Evolutionary conservation across 2,329 filamentous ascomycete species (phyloP).

Genomic region (Pyrenophora seminiperda): DNA sequence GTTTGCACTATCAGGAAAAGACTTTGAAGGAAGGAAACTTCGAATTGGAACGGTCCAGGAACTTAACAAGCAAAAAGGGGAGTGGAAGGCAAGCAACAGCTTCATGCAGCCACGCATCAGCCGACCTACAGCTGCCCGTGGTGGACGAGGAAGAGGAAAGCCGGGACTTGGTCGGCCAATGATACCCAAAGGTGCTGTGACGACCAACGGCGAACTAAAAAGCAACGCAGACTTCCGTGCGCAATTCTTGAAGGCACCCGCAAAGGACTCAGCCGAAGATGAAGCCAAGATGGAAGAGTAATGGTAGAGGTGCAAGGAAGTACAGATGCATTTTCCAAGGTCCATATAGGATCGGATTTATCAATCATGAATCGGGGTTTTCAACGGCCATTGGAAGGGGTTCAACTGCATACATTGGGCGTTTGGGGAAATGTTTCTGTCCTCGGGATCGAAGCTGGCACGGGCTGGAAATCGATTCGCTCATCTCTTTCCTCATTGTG

Average conservation of each 20-base stretch:
- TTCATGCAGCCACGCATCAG: slow-evolving; percentile 37
- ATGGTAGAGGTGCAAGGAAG: slow-evolving; percentile 24
- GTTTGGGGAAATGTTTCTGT: slow-evolving; percentile 1
- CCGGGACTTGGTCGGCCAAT: slow-evolving; percentile 38
- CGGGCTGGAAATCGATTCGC: not conserved
- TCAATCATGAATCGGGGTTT: not conserved
- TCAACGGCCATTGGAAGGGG: not conserved
- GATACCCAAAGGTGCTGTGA: slow-evolving; percentile 20
- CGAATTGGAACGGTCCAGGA: slow-evolving; percentile 59
- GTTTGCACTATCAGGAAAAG: slow-evolving; percentile 49
- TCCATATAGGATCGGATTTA: slow-evolving; percentile 14
- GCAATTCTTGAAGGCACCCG: slow-evolving; percentile 54
- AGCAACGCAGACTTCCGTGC: slow-evolving; percentile 64
- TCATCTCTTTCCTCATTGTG: not conserved
- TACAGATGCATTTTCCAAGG: slow-evolving; percentile 21
- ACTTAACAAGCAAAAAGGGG: slow-evolving; percentile 45
- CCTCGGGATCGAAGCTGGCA: not conserved
- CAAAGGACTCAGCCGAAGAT: slow-evolving; percentile 21
- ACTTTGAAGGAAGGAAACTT: slow-evolving; percentile 49
- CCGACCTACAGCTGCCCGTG: slow-evolving; percentile 31
- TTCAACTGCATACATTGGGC: slow-evolving; percentile 10
- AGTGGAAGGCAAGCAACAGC: slow-evolving; percentile 48
- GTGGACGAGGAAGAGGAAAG: slow-evolving; percentile 36
- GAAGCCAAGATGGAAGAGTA: slow-evolving; percentile 35
- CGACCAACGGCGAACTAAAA: slow-evolving; percentile 47